phyloP scores from a whole-genome alignment of 768 basidiomycete species.

The Hortiboletus campestris region DNA sequence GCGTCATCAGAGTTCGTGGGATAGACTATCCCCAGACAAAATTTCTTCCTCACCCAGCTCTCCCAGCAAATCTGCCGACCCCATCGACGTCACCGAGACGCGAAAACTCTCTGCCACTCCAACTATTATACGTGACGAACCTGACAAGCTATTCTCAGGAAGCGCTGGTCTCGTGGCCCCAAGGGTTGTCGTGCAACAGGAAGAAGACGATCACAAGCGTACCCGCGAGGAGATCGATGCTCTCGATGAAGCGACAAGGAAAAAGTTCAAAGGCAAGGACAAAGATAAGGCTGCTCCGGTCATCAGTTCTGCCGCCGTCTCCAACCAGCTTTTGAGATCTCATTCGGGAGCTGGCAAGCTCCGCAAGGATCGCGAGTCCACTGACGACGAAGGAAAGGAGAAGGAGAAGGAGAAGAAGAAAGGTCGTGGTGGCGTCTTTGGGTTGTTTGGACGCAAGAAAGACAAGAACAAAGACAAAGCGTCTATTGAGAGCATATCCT shows the following conservation, averaged over 20 bases:
- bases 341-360: constrained; percentile 33
- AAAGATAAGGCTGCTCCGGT: constrained; percentile 44
- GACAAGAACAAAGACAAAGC: constrained; percentile 68
- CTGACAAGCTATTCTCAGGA: constrained; percentile 17
- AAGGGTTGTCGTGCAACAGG: constrained; percentile 42
- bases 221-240: constrained; percentile 48
- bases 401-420: constrained; percentile 64
- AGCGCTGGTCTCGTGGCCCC: constrained; percentile 32
- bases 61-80: constrained; percentile 49
- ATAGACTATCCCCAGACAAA: constrained; percentile 39
- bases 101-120: constrained; percentile 78
- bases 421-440: constrained; percentile 76
- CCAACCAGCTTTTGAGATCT: constrained; percentile 20
- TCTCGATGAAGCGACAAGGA: constrained; percentile 44
- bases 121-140: constrained; percentile 62
- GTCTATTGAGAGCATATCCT: constrained; percentile 51
- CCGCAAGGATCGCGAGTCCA: constrained; percentile 43
- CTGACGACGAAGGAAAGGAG: constrained; percentile 51
- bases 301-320: constrained; percentile 25
- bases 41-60: constrained; percentile 30
- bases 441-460: constrained; percentile 74
- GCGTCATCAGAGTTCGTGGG: constrained; percentile 47
- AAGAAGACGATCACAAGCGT: constrained; percentile 55
- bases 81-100: constrained; percentile 69
- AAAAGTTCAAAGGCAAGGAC: constrained; percentile 50